Evolutionary conservation across 2,329 filamentous ascomycete genomes (phyloP), one percentile per base, ranked within the genome.

Genomic region (Calonectria leucothoes): DNA sequence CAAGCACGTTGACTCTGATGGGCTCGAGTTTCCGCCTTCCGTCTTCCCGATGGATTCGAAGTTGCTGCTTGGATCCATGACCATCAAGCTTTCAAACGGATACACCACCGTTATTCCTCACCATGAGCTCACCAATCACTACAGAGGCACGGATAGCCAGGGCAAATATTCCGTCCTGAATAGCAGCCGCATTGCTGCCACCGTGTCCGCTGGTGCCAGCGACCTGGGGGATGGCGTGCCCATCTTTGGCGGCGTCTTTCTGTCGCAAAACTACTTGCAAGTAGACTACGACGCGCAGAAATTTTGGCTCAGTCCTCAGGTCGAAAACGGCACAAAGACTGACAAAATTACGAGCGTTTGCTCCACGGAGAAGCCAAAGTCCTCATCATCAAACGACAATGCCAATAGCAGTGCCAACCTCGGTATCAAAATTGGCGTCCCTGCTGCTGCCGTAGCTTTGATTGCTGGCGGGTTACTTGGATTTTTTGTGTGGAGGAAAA

Each of bases 241-340:
- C 20, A 68, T 71, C 15, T 59, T 71, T 12, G 70, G 52, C 4
- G 70, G 70, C n/a, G 65, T 72, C 27, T 72, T 72, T 20, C 35
- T 72, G 11, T 72, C 70, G 27, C 70, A 72, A 17, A 72, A 72
- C 55, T 72, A 72, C n/a, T 25, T 72, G 33, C 64, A 68, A 1
- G 65, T 72, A 20, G 70, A 72, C 27, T 72, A 68, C 31, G 29
- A 68, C 3, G 6, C 15, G 1, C 29, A 55, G 14, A 72, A 72
- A 48, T 68, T 72, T 33, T 72, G 70, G 70, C 55, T 72, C 4
- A 72, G 70, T 29, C 70, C 70, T 6, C 64, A 64, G 8, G 65
- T 72, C 8, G 57, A 27, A 2, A 72, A 68, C 4, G 65, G 70
- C 6, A 72, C 70, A 5, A 39, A 27, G 4, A 31, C 45, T 4